Base-by-base conservation (phyloP, 2,329 filamentous ascomycete genomes). In the Didymella pinodella region DNA sequence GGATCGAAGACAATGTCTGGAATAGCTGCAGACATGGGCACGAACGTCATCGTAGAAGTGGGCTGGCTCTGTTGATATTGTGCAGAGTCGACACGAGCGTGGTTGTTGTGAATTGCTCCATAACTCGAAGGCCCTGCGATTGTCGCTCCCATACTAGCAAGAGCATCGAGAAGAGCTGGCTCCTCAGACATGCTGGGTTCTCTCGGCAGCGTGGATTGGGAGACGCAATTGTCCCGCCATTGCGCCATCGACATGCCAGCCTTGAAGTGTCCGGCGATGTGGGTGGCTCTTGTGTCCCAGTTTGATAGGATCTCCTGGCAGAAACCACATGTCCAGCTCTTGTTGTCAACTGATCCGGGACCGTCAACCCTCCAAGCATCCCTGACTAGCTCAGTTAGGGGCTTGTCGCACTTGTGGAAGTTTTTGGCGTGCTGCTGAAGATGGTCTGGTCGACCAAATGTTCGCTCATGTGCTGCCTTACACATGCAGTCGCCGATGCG, bases 191-290 rank as follows among this genome's bases (percentile, higher is more conserved):
- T 12, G 22, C 7, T 32, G 1, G 45, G 16, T 20, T 31, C 41
- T 29, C 7, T 16, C 4, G 29, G 28, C 4, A 47, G 14, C 3
- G 46, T 25, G 7, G 47, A 14, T 12, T 31, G 50, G 11, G 32
- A n/a, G 10, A 48, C 20, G 20, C 12, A n/a, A 11, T 34, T 28
- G 2, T 48, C 40, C 18, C 41, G 32, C 74, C 74, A 77, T 0
- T 65, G 40, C 7, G 61, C 59, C 71, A 77, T 75, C 2, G 67
- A 74, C 43, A 62, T 25, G 0, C 74, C 73, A 3, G 71, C 67
- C 29, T 74, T 75, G 65, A 76, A 76, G 34, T 76, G 74, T 1
- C 54, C 57, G 4, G 74, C 67, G 16, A 77, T 69, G 47, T 77
- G 74, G 12, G 65, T 71, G 41, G 75, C 70, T 18, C 74, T 55